Percentiles rank a stretch among this genome's conserved stretches.
These are phyloP conservation scores for Clarireedia paspali DNA, from an alignment of 2,329 filamentous ascomycete species.

Conservation along the genomic window DNA sequence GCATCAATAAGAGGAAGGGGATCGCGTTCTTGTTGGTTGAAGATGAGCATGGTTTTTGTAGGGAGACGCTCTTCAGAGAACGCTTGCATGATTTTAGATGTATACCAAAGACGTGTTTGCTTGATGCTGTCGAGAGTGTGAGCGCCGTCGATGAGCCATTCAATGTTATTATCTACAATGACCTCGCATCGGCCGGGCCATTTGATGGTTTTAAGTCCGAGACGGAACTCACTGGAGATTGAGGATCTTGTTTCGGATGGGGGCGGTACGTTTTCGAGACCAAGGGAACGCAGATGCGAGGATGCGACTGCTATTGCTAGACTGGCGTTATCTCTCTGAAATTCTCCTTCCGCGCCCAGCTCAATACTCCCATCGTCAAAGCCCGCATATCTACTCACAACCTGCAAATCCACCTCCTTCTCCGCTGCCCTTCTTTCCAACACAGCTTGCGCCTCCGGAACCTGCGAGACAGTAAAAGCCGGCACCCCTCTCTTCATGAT, in stretches of 20 bases:
- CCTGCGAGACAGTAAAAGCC: constrained; percentile 56
- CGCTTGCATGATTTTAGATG: constrained; percentile 31
- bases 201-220: constrained; percentile 64
- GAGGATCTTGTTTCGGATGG: neutral
- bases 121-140: constrained; percentile 87
- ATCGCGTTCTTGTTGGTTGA: constrained; percentile 88
- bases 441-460: constrained; percentile 48
- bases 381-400: constrained; percentile 22
- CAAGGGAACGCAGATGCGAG: constrained; percentile 38
- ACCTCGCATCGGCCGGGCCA: constrained; percentile 74
- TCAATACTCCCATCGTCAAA: constrained; percentile 37
- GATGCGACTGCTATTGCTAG: constrained; percentile 49
- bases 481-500: constrained; percentile 65
- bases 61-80: neutral
- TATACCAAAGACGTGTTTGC: constrained; percentile 76
- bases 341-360: constrained; percentile 44
- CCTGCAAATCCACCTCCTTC: constrained; percentile 14
- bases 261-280: constrained; percentile 6
- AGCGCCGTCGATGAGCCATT: constrained; percentile 90
- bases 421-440: constrained; percentile 49
- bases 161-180: constrained; percentile 47
- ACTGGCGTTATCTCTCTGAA: constrained; percentile 52
- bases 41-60: constrained; percentile 53
- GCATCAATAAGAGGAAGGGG: constrained; percentile 56
- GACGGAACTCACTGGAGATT: constrained; percentile 56